phyloP scores from a whole-genome alignment of 495 filamentous ascomycete species.

The Venustampulla echinocandica region DNA sequence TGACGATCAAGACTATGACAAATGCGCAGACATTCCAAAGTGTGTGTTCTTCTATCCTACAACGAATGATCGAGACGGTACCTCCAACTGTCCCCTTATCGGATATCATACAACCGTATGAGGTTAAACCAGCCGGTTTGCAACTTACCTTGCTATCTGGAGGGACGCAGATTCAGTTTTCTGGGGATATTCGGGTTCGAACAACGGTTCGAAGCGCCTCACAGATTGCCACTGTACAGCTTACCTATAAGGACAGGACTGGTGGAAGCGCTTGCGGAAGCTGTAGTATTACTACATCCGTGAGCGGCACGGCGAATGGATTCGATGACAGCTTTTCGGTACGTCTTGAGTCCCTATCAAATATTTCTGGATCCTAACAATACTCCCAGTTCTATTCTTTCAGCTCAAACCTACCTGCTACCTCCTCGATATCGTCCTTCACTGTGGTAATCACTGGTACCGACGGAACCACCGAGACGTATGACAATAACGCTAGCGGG shows the following conservation, averaged over 20 bases:
- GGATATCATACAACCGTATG: constrained; percentile 44
- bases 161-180: constrained; percentile 27
- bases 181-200: constrained; percentile 33
- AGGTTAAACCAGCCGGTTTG: constrained; percentile 46
- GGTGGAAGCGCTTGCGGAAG: constrained; percentile 27
- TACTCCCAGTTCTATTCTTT: constrained; percentile 30
- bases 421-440: constrained; percentile 33
- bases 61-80: constrained; percentile 54
- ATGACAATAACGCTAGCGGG: constrained; percentile 30
- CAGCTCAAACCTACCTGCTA: constrained; percentile 22
- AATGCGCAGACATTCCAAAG: constrained; percentile 32
- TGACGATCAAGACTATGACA: constrained; percentile 41
- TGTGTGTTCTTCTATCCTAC: constrained; percentile 42
- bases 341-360: constrained; percentile 17
- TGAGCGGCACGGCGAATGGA: constrained; percentile 38
- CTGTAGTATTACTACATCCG: constrained; percentile 32
- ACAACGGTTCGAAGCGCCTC: constrained; percentile 25
- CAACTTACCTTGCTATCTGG: constrained; percentile 30
- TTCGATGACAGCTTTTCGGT: constrained; percentile 53
- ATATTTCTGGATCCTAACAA: constrained; percentile 4
- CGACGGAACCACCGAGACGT: constrained; percentile 21
- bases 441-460: constrained; percentile 24
- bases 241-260: constrained; percentile 29
- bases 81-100: constrained; percentile 39
- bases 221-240: constrained; percentile 26